These are phyloP conservation scores for Saccharomycopsis vini DNA, from an alignment of 805 yeast genomes.

Conservation along the genomic window DNA sequence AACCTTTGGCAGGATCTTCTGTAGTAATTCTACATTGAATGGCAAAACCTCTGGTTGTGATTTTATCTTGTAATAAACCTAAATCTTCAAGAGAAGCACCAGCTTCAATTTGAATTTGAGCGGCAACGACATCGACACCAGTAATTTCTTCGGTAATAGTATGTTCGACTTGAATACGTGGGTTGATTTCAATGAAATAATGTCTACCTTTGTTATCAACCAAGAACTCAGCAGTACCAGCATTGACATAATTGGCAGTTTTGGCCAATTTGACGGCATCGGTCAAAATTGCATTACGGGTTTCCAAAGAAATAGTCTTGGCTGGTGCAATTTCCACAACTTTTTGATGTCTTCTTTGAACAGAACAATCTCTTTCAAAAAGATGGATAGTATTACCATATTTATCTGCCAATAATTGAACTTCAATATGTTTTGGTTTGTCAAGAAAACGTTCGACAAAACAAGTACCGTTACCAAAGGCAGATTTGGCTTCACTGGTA, in stretches of 20 bases:
- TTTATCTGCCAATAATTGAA: conserved; percentile 86
- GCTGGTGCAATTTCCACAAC: conserved; percentile 99
- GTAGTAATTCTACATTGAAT: conserved; percentile 99
- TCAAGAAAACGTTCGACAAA: conserved; percentile 92
- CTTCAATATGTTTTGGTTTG: conserved; percentile 96
- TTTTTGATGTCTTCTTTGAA: conserved; percentile 98
- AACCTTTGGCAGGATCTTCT: conserved; percentile 92
- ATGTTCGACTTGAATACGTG: conserved; percentile 97
- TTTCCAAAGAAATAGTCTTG: conserved; percentile 69
- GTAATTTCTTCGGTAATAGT: conserved; percentile 98
- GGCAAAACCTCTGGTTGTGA: conserved; percentile 94
- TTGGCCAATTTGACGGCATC: conserved; percentile 93
- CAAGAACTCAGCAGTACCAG: conserved; percentile 97
- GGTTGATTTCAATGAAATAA: conserved; percentile 96
- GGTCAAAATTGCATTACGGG: conserved; percentile 84
- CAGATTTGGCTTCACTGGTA: conserved; percentile 82
- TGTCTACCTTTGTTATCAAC: conserved; percentile 92
- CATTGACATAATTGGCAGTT: conserved; percentile 85
- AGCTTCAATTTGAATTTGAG: conserved; percentile 97
- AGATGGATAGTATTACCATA: conserved; percentile 92
- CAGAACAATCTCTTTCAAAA: conserved; percentile 98
- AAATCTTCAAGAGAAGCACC: conserved; percentile 91
- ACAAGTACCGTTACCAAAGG: conserved; percentile 98
- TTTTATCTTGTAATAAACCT: conserved; percentile 88
- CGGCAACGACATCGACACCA: conserved; percentile 95